These are phyloP conservation scores for Colletotrichum echinochloae DNA, from an alignment of 2,329 filamentous ascomycete genomes.

Conservation along the genomic window DNA sequence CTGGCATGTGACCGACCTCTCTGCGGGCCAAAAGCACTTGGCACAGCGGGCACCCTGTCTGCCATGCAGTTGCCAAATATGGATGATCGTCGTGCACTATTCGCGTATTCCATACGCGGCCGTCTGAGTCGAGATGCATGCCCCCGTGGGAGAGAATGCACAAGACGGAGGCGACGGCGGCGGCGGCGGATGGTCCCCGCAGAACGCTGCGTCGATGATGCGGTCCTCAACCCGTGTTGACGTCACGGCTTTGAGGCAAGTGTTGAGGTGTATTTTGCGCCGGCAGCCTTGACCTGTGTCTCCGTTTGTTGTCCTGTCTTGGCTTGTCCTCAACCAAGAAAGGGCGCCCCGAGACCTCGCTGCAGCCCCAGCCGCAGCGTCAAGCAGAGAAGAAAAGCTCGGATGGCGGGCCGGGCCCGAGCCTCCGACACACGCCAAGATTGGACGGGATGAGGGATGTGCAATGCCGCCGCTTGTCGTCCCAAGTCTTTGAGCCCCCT, in stretches of 20 bases:
- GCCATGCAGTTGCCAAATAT: neutral
- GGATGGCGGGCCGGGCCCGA: constrained; percentile 29
- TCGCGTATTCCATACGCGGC: neutral
- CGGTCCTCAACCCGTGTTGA: constrained; percentile 17
- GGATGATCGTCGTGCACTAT: constrained; percentile 2
- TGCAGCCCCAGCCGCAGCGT: neutral
- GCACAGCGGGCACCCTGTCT: neutral
- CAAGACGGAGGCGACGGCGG: neutral
- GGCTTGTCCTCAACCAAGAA: neutral
- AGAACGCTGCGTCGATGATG: constrained; percentile 22
- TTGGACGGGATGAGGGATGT: constrained; percentile 22
- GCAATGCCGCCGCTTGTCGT: constrained; percentile 28
- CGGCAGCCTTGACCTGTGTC: neutral
- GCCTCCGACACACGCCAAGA: constrained; percentile 35
- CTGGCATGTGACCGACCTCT: constrained; percentile 17
- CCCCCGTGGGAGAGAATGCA: neutral
- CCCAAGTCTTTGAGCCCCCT: constrained; percentile 20
- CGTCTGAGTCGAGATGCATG: constrained; percentile 9
- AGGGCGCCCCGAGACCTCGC: neutral
- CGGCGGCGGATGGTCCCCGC: neutral
- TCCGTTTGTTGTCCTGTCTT: neutral
- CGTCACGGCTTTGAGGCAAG: constrained; percentile 21
- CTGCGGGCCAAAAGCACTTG: constrained; percentile 10
- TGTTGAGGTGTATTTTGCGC: neutral
- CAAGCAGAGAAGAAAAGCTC: neutral